Evolutionary conservation across 2,329 filamentous ascomycete species (phyloP).

Genomic region (Fusarium sp.): DNA sequence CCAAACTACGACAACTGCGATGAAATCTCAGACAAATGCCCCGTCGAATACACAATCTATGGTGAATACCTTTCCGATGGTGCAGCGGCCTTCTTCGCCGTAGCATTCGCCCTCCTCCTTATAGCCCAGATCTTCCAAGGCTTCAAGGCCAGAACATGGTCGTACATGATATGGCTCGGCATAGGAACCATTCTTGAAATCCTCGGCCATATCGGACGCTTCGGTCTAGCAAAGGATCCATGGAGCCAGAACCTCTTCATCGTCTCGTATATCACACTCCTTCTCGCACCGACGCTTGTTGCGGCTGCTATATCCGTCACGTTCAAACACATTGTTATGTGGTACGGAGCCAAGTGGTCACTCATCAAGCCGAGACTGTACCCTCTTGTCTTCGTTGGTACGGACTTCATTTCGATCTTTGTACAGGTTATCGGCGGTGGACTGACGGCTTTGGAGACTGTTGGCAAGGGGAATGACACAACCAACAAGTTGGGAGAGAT

Average conservation of each 20-base stretch:
- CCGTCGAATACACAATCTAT: constrained; percentile 42
- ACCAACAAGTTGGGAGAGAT: constrained; percentile 26
- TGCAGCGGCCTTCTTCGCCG: constrained; percentile 49
- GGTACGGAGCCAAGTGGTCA: constrained; percentile 55
- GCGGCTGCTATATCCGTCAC: constrained; percentile 60
- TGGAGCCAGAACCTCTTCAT: constrained; percentile 55
- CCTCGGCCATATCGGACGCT: constrained; percentile 56
- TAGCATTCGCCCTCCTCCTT: constrained; percentile 50
- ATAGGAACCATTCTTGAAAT: constrained; percentile 55
- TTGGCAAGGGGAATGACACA: constrained; percentile 16
- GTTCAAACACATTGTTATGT: constrained; percentile 58
- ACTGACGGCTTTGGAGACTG: constrained; percentile 19
- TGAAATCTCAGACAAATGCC: constrained; percentile 39
- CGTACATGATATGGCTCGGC: constrained; percentile 50
- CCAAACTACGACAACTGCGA: constrained; percentile 34
- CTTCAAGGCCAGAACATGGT: constrained; percentile 53
- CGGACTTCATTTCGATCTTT: constrained; percentile 56
- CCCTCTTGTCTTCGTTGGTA: constrained; percentile 62
- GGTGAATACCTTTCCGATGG: constrained; percentile 38
- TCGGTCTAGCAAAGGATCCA: constrained; percentile 53
- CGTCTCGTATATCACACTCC: constrained; percentile 55
- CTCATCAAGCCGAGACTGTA: constrained; percentile 56
- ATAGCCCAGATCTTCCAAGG: constrained; percentile 50
- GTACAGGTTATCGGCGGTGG: constrained; percentile 41
- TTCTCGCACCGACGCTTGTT: constrained; percentile 57